Evolutionary conservation across 306 rosid species (phyloP).

Genomic region (Rosa chinensis): DNA sequence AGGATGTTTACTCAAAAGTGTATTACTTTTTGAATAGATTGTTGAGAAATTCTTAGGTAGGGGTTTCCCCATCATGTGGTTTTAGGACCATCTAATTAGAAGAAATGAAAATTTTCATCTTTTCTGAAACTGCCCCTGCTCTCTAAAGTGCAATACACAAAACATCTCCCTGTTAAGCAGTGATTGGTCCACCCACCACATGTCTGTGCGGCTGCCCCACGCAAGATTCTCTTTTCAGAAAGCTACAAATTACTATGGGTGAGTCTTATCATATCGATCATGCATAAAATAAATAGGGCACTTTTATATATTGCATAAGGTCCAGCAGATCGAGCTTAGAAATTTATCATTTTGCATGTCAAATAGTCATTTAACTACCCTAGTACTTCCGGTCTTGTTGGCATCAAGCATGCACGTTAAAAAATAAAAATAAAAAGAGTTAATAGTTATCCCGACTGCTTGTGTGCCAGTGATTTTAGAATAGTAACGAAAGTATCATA

Average conservation of each 20-base stretch:
- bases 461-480: neutral
- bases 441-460: neutral
- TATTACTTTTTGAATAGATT: neutral
- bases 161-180: no score
- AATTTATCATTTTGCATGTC: conserved; percentile 1
- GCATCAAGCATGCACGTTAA: neutral
- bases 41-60: neutral
- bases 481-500: neutral
- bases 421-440: neutral
- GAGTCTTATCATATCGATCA: neutral
- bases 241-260: neutral
- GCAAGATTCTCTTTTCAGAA: neutral
- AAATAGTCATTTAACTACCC: neutral
- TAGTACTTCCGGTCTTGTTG: neutral
- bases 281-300: neutral
- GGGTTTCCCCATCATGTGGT: no score
- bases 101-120: no score
- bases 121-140: no score
- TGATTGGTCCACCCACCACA: no score
- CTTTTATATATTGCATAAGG: no score
- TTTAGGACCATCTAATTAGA: no score
- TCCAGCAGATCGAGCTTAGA: neutral
- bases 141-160: no score
- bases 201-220: no score
- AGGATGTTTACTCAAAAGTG: conserved; percentile 9